phyloP scores from a whole-genome alignment of 108 stramenopile genomes.

The Conticribra weissflogii region DNA sequence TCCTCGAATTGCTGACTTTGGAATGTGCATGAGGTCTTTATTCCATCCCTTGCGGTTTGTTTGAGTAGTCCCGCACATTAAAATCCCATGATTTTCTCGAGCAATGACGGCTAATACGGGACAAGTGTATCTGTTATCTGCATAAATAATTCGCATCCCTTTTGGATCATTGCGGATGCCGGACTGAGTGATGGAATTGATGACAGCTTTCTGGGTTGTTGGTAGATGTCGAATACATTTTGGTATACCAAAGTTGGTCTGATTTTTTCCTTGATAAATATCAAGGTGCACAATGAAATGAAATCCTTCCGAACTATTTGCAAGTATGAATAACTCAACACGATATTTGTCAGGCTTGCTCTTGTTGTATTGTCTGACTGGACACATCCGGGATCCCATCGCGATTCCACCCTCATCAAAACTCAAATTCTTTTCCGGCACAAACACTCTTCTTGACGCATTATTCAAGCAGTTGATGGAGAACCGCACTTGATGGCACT shows the following conservation, averaged over 20 bases:
- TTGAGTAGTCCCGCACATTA: neutral
- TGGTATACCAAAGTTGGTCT: constrained; percentile 14
- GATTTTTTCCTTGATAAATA: constrained; percentile 27
- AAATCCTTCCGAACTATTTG: neutral
- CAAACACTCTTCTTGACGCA: constrained; percentile 7
- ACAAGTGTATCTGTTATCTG: neutral
- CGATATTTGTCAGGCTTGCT: neutral
- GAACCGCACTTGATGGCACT: constrained; percentile 6
- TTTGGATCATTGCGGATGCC: neutral
- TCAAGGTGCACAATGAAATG: constrained; percentile 19
- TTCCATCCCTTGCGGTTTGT: neutral
- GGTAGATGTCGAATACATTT: neutral
- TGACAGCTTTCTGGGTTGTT: neutral
- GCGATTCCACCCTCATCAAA: constrained; percentile 35
- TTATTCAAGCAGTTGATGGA: constrained; percentile 5
- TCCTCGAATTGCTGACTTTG: neutral
- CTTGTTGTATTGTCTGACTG: constrained; percentile 22
- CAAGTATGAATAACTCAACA: constrained; percentile 5
- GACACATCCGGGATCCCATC: constrained; percentile 4
- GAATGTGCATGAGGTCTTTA: neutral
- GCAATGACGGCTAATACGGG: neutral
- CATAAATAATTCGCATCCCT: neutral
- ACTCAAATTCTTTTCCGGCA: constrained; percentile 1
- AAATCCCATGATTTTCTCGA: neutral
- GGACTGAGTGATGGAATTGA: neutral